Evolutionary conservation across 768 basidiomycete genomes (phyloP).

Genomic region (Suillus sp.): DNA sequence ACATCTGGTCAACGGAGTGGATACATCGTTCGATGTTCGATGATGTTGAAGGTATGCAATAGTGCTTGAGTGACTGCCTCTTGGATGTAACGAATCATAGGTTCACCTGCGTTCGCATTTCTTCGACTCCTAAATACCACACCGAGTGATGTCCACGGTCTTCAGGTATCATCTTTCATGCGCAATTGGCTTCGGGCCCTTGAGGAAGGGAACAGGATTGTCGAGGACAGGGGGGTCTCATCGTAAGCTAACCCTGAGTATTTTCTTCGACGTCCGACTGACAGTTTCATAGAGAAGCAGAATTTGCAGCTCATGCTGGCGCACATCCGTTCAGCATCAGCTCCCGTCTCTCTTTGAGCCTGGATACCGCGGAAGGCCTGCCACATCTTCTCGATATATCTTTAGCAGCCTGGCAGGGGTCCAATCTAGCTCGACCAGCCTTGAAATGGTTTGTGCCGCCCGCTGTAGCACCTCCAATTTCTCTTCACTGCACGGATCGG

Average conservation of each 20-base stretch:
- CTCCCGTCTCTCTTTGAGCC: slow-evolving; percentile 20
- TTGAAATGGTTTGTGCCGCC: slow-evolving; percentile 87
- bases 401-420: slow-evolving; percentile 61
- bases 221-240: slow-evolving; percentile 45
- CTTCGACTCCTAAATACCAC: slow-evolving; percentile 66
- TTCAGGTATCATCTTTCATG: slow-evolving; percentile 64
- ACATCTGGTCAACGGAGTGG: slow-evolving; percentile 89
- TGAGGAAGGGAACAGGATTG: slow-evolving; percentile 43
- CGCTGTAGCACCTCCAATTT: slow-evolving; percentile 82
- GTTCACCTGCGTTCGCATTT: slow-evolving; percentile 71
- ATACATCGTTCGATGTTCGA: slow-evolving; percentile 69
- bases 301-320: slow-evolving; percentile 1
- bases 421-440: slow-evolving; percentile 77
- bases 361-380: slow-evolving; percentile 43
- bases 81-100: slow-evolving; percentile 33
- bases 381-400: slow-evolving; percentile 67
- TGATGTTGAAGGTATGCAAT: slow-evolving; percentile 50
- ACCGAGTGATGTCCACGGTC: slow-evolving; percentile 62
- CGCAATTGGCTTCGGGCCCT: slow-evolving; percentile 52
- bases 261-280: background rate
- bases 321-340: slow-evolving; percentile 1
- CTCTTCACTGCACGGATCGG: slow-evolving; percentile 71
- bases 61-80: slow-evolving; percentile 5
- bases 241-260: slow-evolving; percentile 37
- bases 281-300: slow-evolving; percentile 1